These are phyloP conservation scores for Achaetomiella virescens DNA, from an alignment of 495 filamentous ascomycete species.

Conservation along the genomic window DNA sequence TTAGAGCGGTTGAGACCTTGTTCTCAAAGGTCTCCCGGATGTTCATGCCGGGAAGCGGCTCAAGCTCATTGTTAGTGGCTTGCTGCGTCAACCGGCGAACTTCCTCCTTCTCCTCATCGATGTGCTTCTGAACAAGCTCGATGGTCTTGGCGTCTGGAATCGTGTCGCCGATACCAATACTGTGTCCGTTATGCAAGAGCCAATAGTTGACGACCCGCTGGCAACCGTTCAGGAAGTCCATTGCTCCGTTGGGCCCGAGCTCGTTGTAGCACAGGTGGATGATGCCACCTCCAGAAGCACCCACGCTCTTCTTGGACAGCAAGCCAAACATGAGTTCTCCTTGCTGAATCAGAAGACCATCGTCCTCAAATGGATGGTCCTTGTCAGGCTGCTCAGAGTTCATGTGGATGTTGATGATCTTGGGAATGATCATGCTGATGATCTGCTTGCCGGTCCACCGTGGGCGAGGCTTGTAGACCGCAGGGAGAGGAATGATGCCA, in stretches of 20 bases:
- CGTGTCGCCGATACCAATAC: constrained; percentile 97
- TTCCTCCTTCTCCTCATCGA: constrained; percentile 71
- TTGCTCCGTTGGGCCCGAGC: constrained; percentile 72
- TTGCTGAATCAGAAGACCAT: constrained; percentile 73
- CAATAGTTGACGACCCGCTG: constrained; percentile 94
- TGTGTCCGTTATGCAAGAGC: constrained; percentile 96
- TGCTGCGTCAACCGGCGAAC: constrained; percentile 64
- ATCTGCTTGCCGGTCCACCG: constrained; percentile 99
- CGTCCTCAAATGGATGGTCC: constrained; percentile 63
- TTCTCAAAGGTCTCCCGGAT: constrained; percentile 96
- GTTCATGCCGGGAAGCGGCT: constrained; percentile 92
- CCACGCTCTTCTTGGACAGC: constrained; percentile 88
- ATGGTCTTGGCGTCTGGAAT: constrained; percentile 84
- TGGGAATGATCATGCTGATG: constrained; percentile 83
- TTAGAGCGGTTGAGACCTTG: constrained; percentile 86
- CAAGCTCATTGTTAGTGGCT: constrained; percentile 79
- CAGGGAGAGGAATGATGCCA: constrained; percentile 82
- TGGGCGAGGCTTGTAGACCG: constrained; percentile 83
- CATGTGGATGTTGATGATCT: constrained; percentile 73
- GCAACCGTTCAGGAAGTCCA: constrained; percentile 90
- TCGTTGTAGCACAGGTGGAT: constrained; percentile 97
- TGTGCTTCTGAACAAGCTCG: constrained; percentile 69
- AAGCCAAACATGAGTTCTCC: constrained; percentile 88
- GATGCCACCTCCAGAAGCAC: constrained; percentile 78
- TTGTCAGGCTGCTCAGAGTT: constrained; percentile 43